Percentiles rank a stretch among this genome's conserved stretches.
Conservation (phyloP, 2,329 filamentous ascomycete genomes). For the Aspergillus vadensis region DNA sequence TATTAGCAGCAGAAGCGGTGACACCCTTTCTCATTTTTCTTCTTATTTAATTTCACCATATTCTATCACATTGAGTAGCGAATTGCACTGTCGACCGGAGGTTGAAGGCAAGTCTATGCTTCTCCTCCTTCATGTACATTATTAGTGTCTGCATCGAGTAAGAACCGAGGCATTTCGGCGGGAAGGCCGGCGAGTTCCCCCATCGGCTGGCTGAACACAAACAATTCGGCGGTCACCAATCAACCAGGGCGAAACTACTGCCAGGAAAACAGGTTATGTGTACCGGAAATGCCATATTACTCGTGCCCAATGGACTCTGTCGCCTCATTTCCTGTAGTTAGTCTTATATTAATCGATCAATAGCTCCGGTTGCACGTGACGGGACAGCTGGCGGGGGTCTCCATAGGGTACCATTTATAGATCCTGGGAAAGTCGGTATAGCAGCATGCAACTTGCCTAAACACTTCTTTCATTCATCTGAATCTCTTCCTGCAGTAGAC, state of each 20-base stretch:
- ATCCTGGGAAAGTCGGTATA: conserved; percentile 15
- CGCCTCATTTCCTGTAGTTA: not conserved
- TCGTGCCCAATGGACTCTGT: conserved; percentile 10
- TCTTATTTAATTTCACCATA: not conserved
- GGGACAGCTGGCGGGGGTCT: conserved; percentile 18
- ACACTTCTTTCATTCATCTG: not conserved
- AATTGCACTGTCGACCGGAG: not conserved
- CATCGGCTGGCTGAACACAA: not conserved
- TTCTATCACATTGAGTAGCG: not conserved
- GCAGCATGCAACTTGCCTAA: not conserved
- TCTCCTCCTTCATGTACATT: not conserved
- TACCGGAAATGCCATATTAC: not conserved
- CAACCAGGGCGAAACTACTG: not conserved
- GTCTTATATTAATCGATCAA: not conserved
- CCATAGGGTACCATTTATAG: conserved; percentile 15
- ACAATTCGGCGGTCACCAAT: not conserved
- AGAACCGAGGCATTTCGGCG: conserved; percentile 20
- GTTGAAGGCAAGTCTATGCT: not conserved
- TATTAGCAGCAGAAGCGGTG: conserved; percentile 57
- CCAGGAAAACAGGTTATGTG: not conserved
- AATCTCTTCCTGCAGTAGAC: not conserved
- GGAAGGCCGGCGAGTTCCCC: not conserved
- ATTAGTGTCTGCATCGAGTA: conserved; percentile 5
- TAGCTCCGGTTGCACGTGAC: conserved; percentile 24
- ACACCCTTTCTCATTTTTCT: not conserved